phyloP scores from a whole-genome alignment of 805 yeast genomes.

The Metschnikowia koreensis region DNA sequence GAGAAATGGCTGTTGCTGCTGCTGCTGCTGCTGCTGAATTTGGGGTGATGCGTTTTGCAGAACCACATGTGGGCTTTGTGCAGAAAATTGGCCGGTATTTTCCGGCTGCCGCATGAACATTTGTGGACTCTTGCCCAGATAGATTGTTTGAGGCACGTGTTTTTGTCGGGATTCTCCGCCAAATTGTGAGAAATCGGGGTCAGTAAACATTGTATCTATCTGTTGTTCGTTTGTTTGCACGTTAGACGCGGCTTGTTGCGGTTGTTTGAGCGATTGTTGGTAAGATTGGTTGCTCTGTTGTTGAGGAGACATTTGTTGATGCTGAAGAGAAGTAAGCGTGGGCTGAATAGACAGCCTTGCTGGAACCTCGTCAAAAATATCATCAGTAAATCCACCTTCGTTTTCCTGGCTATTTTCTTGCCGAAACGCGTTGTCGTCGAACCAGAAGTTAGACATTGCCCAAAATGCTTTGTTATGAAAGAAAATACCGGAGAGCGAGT shows the following conservation, averaged over 20 bases:
- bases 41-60: constrained; percentile 6
- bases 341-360: constrained; percentile 1
- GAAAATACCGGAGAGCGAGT: neutral
- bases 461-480: neutral
- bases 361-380: constrained; percentile 15
- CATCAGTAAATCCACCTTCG: constrained; percentile 12
- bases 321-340: constrained; percentile 5
- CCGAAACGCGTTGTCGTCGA: constrained; percentile 19
- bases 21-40: constrained; percentile 3
- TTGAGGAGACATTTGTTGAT: constrained; percentile 10
- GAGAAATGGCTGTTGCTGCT: constrained; percentile 18
- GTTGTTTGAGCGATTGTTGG: constrained; percentile 13
- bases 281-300: constrained; percentile 16
- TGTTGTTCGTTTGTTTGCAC: neutral
- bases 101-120: constrained; percentile 21
- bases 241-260: constrained; percentile 12
- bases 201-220: constrained; percentile 3
- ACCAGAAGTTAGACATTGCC: constrained; percentile 21
- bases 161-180: constrained; percentile 2
- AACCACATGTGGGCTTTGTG: constrained; percentile 6
- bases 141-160: constrained; percentile 1
- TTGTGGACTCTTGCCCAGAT: constrained; percentile 17
- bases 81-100: constrained; percentile 2
- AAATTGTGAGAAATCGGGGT: constrained; percentile 2
- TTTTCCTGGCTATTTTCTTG: constrained; percentile 9